Evolutionary conservation across 2,329 filamentous ascomycete genomes (phyloP), one percentile per base, ranked within the genome.

Genomic region (Xylariales sp.): DNA sequence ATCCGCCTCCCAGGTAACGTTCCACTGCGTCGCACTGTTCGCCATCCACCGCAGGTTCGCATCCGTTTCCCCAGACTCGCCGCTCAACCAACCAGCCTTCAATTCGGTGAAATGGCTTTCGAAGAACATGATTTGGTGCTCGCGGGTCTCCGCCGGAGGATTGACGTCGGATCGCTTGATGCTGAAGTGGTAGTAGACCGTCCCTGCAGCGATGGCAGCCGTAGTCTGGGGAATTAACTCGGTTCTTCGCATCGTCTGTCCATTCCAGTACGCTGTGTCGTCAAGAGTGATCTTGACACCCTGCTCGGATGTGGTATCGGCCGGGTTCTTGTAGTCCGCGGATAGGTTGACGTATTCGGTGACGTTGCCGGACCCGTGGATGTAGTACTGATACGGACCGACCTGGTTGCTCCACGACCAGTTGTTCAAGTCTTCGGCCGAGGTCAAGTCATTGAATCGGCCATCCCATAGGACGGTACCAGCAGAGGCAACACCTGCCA

Each of bases 21-120:
- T 76, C 82, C 82, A 88, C 51, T 84, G 66, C 37, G 71, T 74
- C 51, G 71, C 64, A 12, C 79, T 73, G 45, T 70, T 69, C 8
- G 80, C 77, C 60, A 78, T 75, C 80, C 82, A 88, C 51, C 78
- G 75, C 48, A 87, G 68, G 49, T 73, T 71, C 21, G 70, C 63
- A 45, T 75, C 68, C 15, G 59, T 60, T n/a, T 65, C 66, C 29
- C 65, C 70, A 22, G 56, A 48, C 42, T 67, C 63, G 32, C 72
- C 72, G 38, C 61, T 64, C 19, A 81, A 65, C 73, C 74, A 79
- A 32, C 83, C 84, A 43, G 77, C 78, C 68, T 87, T 86, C 59
- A 88, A 64, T 67, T 87, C 84, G 10, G 82, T 86, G 62, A 87
- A 87, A 63, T 87, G 83, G 58, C 71, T 78, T 64, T 86, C 82